Base-by-base conservation (phyloP, 345 rosid species). In the Isatis tinctoria region DNA sequence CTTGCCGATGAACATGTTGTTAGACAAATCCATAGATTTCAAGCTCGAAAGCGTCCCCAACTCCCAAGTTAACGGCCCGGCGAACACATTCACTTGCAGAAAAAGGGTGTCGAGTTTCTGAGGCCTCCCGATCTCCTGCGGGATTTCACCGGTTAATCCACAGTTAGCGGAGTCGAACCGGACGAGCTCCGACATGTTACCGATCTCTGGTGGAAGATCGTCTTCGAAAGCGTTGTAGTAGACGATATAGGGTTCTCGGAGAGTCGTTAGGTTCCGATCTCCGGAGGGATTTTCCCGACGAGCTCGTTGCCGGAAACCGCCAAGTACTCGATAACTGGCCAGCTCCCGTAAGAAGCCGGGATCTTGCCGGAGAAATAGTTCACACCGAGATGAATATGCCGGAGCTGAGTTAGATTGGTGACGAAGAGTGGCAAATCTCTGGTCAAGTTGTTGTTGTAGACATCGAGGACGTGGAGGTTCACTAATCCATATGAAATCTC, bases 401-500 rank as follows among this genome's bases (percentile, higher is more conserved):
- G 88, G 69, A 94, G 87, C 73, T 80, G 86, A 13, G 88, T 81
- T 59, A 92, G 76, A 36, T 84, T 84, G 13, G 90, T 78, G 67
- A 87, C 96, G 67, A 87, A 78, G 20, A 85, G 28, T 13, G 97
- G 99, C 13, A 95, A 77, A 45, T 74, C 82, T 3, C 94, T 97
- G 22, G 97, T 88, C 81, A 95, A 62, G 65, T 95, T 95, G 83
- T 95, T 95, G 82, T 95, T 95, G 74, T 95, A 95, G 35, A 95
- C 78, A 82, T 92, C 99, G 18, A 95, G 91, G 16, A 92, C 86
- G 7, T 84, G 87, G n/a, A 95, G 90, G 67, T 69, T 85, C 26
- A 73, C 66, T 12, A 95, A 88, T 0, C 81, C 78, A 45, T 62
- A 39, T 6, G 96, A 66, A 12, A 95, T 85, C 61, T 86, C 78